Base-by-base conservation (phyloP, 345 rosid species). In the Gossypium herbaceum region DNA sequence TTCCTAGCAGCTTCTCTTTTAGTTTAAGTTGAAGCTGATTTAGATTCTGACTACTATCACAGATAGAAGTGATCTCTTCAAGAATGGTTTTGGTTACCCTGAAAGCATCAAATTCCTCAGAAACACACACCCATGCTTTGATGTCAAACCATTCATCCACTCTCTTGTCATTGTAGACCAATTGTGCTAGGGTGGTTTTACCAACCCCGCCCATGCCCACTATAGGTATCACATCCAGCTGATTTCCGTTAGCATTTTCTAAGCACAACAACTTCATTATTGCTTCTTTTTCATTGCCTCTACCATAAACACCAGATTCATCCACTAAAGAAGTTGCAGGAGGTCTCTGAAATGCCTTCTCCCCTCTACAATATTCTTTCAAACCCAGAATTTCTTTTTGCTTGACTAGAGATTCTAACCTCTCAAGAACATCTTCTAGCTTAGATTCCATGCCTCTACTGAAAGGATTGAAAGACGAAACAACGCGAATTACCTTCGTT, bases 121-220 rank as follows among this genome's bases (percentile, higher is more conserved):
- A 58, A 58, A 58, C 62, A 58, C 62, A 58, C 16, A 58, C 62
- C 62, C 62, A 58, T 3, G 62, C 62, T 58, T 58, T 58, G 62
- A 58, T 1, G 62, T 58, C 62, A 20, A 56, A 56, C 60, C 27
- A 58, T 25, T 22, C 34, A 0, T 24, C 34, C 62, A 58, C 62
- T 24, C 62, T 58, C 16, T 22, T 10, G 34, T 58, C 62, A 58
- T 58, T 58, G 62, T 11, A 22, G 62, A 58, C 16, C 62, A 58
- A 24, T 58, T 58, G 62, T 22, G 62, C 34, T 24, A 58, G 62
- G 39, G 62, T 58, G 34, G 62, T 58, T 58, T 58, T 58, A 10
- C 62, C 62, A 58, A 58, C 16, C 12, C 62, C 62, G 7, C 62
- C 62, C 34, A 58, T 58, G 12, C 62, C 34, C 62, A 58, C 62